A percentile compares a stretch with the other conserved stretches of the same genome.
Evolutionary conservation across 2,329 filamentous ascomycete genomes (phyloP).

Genomic region (Arthrinium phaeospermum): DNA sequence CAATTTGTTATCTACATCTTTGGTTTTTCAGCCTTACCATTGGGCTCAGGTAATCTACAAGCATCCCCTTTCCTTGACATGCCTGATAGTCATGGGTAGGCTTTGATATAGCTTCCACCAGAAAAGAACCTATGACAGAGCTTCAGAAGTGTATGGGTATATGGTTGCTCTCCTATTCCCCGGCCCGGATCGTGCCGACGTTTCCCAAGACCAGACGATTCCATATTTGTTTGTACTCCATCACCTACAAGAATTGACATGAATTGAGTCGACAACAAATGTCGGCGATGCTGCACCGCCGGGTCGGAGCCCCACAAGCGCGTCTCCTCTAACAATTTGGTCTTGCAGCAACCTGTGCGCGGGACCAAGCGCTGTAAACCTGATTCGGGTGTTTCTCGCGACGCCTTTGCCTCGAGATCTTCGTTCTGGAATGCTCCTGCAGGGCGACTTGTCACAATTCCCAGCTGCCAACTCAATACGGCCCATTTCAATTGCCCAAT

Average conservation of each 20-base stretch:
- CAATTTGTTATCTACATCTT: background rate
- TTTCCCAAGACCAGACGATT: background rate
- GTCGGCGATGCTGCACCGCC: background rate
- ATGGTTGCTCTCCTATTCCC: background rate
- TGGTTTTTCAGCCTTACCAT: slow-evolving; percentile 9
- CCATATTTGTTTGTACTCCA: background rate
- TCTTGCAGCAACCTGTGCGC: background rate
- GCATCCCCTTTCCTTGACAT: background rate
- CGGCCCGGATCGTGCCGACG: background rate
- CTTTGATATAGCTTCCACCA: background rate
- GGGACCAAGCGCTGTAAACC: background rate
- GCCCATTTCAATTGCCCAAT: background rate
- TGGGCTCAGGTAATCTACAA: background rate
- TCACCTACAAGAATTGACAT: background rate
- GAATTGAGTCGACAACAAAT: background rate
- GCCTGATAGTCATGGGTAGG: background rate
- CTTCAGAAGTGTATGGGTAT: background rate
- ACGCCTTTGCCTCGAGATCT: background rate
- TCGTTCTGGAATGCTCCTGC: slow-evolving; percentile 3
- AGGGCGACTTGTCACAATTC: background rate
- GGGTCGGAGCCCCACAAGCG: background rate
- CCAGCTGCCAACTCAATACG: background rate
- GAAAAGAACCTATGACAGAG: background rate
- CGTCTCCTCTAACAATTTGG: background rate
- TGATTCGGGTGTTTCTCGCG: background rate